Conservation (phyloP, 2,329 filamentous ascomycete species). For the Periconia sp. region DNA sequence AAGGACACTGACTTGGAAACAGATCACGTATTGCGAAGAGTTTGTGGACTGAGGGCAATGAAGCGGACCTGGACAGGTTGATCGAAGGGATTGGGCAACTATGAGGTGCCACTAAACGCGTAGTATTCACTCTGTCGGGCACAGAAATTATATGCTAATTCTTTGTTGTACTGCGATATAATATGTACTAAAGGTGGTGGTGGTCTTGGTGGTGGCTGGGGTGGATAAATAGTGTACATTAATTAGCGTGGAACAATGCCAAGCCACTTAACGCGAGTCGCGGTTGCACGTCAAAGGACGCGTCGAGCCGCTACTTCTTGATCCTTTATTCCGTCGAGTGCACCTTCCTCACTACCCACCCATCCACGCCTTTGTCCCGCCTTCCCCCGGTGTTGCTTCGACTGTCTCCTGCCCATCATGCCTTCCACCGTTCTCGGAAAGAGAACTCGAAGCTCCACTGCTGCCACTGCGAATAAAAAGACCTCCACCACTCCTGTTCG, state of each 20-base stretch:
- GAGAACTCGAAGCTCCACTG: conserved; percentile 38
- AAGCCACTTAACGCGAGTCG: conserved; percentile 21
- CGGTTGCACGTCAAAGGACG: conserved; percentile 14
- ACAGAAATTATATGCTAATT: no score
- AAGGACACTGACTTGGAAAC: conserved; percentile 1
- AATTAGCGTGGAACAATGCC: not conserved
- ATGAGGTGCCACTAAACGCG: conserved; percentile 18
- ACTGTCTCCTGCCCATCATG: conserved; percentile 23
- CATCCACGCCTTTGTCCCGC: not conserved
- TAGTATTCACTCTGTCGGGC: no score
- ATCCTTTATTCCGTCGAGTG: conserved; percentile 20
- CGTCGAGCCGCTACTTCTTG: conserved; percentile 18
- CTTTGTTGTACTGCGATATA: no score
- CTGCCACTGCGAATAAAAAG: conserved; percentile 15
- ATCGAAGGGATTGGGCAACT: conserved; percentile 49
- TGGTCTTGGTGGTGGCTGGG: no score
- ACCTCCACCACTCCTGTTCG: conserved; percentile 8
- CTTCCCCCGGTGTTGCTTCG: conserved; percentile 8
- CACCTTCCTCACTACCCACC: conserved; percentile 18
- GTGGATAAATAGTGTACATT: no score
- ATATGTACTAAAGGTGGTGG: no score
- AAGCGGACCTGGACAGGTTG: conserved; percentile 41
- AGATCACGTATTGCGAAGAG: conserved; percentile 22
- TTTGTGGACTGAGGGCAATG: conserved; percentile 26
- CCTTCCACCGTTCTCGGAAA: conserved; percentile 41